Base-by-base conservation (phyloP, 257 asterid genomes). In the Solanum pimpinellifolium region DNA sequence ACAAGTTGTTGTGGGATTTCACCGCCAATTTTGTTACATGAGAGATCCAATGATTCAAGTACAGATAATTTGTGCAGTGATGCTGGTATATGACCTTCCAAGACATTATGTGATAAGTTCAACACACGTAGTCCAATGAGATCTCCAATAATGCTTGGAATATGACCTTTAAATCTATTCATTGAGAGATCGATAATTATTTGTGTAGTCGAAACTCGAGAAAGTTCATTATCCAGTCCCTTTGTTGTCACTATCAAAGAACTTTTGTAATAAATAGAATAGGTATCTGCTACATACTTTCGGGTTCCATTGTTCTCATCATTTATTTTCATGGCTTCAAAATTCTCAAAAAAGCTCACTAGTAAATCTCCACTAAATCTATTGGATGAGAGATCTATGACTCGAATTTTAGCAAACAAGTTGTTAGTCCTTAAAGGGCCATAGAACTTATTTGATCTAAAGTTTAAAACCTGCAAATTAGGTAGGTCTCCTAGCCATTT, bases 261-360 rank as follows among this genome's bases (percentile, higher is more conserved):
- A 4, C 0, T 1, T 47, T 2, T 47, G 20, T 47, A 47, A 14
- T 1, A 4, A 14, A 0, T 0, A 47, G 7, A 47, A 47, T 13
- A 14, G 5, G 0, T 0, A 47, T 47, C 8, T 14, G 20, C 20
- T 47, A 49, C 21, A 47, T 47, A 47, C 20, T 47, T 0, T 47
- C 1, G 0, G 1, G 20, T 47, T 14, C 20, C 20, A 14, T 7
- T 47, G 7, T 14, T 49, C 59, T 49, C 21, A 49, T 0, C 21
- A 15, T 0, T 49, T 49, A 0, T 49, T 5, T 49, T 14, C 59
- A 49, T 49, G 1, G 59, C 59, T 5, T 49, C 3, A 5, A 49
- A 49, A 49, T 49, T 47, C 59, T 5, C 0, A 0, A 49, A 49
- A 0, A 49, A 1, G 3, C 59, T 49, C 8, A 2, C 0, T 0